Percentiles rank a stretch among this genome's conserved stretches.
These are phyloP conservation scores for Chrysochromulina parva DNA, from an alignment of 78 protist genomes.

Conservation along the genomic window DNA sequence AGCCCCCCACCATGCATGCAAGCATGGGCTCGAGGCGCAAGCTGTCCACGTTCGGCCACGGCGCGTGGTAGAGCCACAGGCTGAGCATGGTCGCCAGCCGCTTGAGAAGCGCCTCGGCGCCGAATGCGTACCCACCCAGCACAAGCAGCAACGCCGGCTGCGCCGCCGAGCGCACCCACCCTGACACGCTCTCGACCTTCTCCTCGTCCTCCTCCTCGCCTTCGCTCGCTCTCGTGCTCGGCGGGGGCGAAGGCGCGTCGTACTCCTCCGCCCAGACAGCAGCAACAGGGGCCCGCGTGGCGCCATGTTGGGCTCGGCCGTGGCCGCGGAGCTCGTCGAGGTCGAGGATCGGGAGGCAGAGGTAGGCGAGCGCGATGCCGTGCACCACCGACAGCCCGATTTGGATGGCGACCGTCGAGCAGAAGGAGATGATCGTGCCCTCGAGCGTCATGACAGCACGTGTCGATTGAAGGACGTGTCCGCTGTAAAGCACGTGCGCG, in stretches of 20 bases:
- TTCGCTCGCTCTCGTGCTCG: too few relatives aligned
- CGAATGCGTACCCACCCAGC: neutral
- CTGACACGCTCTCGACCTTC: too few relatives aligned
- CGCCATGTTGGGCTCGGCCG: too few relatives aligned
- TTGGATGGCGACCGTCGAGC: neutral
- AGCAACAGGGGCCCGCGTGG: too few relatives aligned
- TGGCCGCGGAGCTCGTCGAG: neutral
- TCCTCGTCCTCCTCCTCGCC: too few relatives aligned
- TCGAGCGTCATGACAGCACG: neutral
- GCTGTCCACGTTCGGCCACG: neutral
- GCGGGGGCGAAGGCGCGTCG: too few relatives aligned
- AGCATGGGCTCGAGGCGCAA: conserved; percentile 1
- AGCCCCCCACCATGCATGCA: neutral
- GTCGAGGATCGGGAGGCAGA: neutral
- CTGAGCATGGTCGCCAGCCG: neutral
- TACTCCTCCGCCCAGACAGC: too few relatives aligned
- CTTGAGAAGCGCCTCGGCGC: neutral
- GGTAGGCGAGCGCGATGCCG: neutral
- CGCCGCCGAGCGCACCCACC: neutral
- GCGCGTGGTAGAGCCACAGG: too few relatives aligned
- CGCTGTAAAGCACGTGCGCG: neutral
- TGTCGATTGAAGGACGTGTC: neutral
- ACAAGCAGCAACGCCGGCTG: neutral
- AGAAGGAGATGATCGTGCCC: too few relatives aligned
- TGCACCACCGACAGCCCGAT: neutral